phyloP scores from a whole-genome alignment of 1,284 basidiomycete species.

The Lignosus rhinocerotis region DNA sequence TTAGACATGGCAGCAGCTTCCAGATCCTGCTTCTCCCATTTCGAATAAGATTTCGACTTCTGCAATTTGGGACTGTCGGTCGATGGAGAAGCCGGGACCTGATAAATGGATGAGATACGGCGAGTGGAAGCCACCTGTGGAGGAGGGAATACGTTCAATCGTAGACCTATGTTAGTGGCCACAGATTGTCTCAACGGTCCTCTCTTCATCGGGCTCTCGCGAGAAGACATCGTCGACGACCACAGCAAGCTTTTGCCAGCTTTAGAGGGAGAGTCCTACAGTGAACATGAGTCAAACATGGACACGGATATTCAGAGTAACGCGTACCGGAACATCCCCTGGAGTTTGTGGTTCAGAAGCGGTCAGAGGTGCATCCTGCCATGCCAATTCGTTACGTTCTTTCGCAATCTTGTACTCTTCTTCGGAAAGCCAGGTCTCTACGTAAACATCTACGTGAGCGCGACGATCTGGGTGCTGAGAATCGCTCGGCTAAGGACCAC shows the following conservation, averaged over 20 bases:
- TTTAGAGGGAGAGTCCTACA: constrained; percentile 36
- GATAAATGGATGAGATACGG: constrained; percentile 40
- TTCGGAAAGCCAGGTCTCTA: constrained; percentile 77
- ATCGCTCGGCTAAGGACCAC: constrained; percentile 59
- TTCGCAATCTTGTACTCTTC: constrained; percentile 69
- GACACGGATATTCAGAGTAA: not conserved
- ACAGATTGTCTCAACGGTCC: constrained; percentile 47
- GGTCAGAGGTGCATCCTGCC: constrained; percentile 49
- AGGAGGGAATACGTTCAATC: constrained; percentile 41
- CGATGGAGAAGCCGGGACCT: constrained; percentile 34
- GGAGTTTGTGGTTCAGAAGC: constrained; percentile 42
- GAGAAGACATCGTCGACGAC: constrained; percentile 38
- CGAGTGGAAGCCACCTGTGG: constrained; percentile 32
- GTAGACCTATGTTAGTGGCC: constrained; percentile 40
- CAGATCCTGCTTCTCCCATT: constrained; percentile 81
- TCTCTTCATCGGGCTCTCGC: constrained; percentile 33
- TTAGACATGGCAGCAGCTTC: constrained; percentile 73
- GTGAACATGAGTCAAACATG: constrained; percentile 5
- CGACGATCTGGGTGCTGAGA: constrained; percentile 74
- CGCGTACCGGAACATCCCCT: constrained; percentile 31
- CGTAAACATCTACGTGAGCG: constrained; percentile 63
- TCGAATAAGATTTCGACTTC: constrained; percentile 57
- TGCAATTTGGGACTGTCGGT: constrained; percentile 54
- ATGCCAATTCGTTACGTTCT: constrained; percentile 58
- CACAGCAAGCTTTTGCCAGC: constrained; percentile 50